Percentiles rank a stretch among this genome's conserved stretches.
Conservation (phyloP, 2,329 filamentous ascomycete species). For the Penicillium sp. region DNA sequence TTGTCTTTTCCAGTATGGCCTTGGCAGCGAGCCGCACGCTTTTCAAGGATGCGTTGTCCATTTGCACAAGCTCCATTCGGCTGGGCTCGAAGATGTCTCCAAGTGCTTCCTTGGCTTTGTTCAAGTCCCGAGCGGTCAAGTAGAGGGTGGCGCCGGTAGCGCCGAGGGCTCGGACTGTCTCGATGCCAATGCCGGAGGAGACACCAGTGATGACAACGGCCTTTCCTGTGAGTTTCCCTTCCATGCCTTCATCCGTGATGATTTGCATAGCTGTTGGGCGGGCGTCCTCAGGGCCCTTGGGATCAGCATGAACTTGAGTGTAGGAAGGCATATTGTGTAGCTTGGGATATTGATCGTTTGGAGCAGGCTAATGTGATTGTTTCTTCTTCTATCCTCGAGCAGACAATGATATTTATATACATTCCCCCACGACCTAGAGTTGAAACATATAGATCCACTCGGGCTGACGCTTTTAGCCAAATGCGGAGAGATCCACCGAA, state of each 20-base stretch:
- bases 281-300: constrained; percentile 24
- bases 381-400: not conserved
- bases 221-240: constrained; percentile 27
- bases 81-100: constrained; percentile 30
- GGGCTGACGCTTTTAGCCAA: not conserved
- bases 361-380: not conserved
- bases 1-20: constrained; percentile 6
- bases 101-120: constrained; percentile 39
- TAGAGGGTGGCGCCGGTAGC: constrained; percentile 48
- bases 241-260: constrained; percentile 22
- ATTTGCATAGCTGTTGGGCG: constrained; percentile 27
- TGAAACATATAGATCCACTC: not conserved
- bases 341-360: not conserved
- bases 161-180: constrained; percentile 46
- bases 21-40: constrained; percentile 15
- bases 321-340: constrained; percentile 21
- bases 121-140: constrained; percentile 44
- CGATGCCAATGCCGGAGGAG: constrained; percentile 45
- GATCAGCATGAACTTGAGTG: constrained; percentile 20
- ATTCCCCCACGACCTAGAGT: not conserved
- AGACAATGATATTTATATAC: constrained; percentile 15
- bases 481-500: not conserved
- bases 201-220: constrained; percentile 46
- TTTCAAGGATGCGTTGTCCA: constrained; percentile 18
- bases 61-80: constrained; percentile 34